These are phyloP conservation scores for Floccularia luteovirens DNA, from an alignment of 768 basidiomycete species.

Conservation along the genomic window DNA sequence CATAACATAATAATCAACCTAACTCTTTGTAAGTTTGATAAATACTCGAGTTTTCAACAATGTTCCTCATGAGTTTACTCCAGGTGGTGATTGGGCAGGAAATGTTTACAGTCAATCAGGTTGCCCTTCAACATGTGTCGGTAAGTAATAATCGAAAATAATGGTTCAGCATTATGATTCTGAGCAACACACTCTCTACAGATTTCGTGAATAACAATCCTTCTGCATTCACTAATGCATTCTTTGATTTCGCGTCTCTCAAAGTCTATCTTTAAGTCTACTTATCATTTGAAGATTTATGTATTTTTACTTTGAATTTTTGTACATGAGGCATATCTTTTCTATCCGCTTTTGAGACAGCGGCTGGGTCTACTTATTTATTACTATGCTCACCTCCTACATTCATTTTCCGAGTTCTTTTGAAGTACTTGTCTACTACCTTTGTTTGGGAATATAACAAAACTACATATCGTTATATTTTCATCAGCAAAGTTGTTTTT, in stretches of 20 bases:
- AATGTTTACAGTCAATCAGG: slow-evolving; percentile 32
- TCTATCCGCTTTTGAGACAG: too few species aligned
- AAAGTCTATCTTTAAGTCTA: slow-evolving; percentile 21
- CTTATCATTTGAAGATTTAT: too few species aligned
- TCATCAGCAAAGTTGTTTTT: too few species aligned
- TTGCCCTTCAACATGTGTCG: slow-evolving; percentile 43
- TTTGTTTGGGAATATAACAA: too few species aligned
- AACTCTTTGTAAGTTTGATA: slow-evolving; percentile 22
- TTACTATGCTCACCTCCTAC: too few species aligned
- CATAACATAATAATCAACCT: slow-evolving; percentile 61
- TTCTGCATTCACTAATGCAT: slow-evolving; percentile 47
- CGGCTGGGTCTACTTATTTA: too few species aligned
- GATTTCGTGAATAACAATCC: slow-evolving; percentile 59
- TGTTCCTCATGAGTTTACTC: neutral
- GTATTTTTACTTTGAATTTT: too few species aligned
- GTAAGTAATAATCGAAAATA: slow-evolving; percentile 25
- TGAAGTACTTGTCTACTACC: too few species aligned
- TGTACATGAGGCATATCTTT: too few species aligned
- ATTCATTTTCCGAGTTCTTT: too few species aligned
- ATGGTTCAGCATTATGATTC: neutral
- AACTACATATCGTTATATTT: too few species aligned
- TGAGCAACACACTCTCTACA: slow-evolving; percentile 10
- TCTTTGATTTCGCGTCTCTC: slow-evolving; percentile 55
- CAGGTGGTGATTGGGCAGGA: slow-evolving; percentile 53
- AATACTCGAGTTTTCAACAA: neutral